Evolutionary conservation across 139 green algal genomes (phyloP), one percentile per base, ranked within the genome.

Genomic region (Chlamydomonas sp.): DNA sequence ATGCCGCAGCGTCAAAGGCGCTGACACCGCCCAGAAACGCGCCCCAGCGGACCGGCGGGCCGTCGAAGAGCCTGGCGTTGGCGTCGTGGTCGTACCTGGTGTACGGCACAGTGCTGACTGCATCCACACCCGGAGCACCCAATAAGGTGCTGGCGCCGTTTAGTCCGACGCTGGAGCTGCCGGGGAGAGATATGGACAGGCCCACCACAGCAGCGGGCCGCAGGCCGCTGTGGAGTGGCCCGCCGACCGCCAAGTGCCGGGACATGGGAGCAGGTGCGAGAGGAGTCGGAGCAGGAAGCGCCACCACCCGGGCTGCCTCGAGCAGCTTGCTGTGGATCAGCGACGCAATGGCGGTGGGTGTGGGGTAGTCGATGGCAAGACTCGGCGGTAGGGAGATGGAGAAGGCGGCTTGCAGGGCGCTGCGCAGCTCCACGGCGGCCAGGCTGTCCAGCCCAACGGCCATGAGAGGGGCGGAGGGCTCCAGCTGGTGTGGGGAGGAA

Each of bases 281-380:
- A n/a, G 57, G 63, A 8, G 49, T 57, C 3, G 7, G 8, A 2
- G 14, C 63, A 12, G 20, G 1, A 5, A 18, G 8, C 5, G 1
- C 1, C 3, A 31, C 79, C 8, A 31, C 64, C n/a, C 63, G n/a
- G 79, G 49, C 1, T n/a, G 17, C 79, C 1, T 12, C 68, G 68
- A 18, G 62, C 8, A 20, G 57, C 14, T 49, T 3, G 57, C 31
- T 49, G 31, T 49, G 31, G 14, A 78, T 77, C 2, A 88, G 58
- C 10, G 14, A 9, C 4, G 84, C 74, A 58, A 88, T 88, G 75
- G 84, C 84, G 5, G 84, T 57, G n/a, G 75, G 75, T 2, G 94
- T 95, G 8, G 95, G 95, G 87, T 96, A 95, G 87, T 97, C 95
- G 63, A 97, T 96, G 14, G 94, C 85, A 6, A 97, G 80, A 12